Percentiles rank a stretch among this genome's conserved stretches.
Evolutionary conservation across 768 basidiomycete species (phyloP).

Genomic region (Amanita subjunquillea): DNA sequence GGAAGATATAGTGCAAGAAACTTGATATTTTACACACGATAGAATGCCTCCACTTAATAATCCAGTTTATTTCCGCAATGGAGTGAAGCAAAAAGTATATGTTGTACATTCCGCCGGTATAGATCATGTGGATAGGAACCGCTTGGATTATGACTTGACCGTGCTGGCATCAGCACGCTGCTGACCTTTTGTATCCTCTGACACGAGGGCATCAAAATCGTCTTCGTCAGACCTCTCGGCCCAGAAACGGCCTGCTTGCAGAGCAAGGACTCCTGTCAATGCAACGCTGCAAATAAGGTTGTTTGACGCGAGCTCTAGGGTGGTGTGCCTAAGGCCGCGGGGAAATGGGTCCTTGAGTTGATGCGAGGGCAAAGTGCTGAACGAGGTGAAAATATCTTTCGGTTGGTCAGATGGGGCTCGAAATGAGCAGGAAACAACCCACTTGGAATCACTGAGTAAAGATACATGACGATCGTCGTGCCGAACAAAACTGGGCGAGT

Average conservation of each 20-base stretch:
- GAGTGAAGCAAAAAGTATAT: conserved; percentile 3
- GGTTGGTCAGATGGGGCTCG: conserved; percentile 3
- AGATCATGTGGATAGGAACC: neutral
- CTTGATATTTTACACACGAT: conserved; percentile 9
- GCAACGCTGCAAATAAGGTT: conserved; percentile 84
- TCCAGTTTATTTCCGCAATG: neutral
- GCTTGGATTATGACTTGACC: conserved; percentile 15
- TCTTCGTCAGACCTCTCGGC: conserved; percentile 64
- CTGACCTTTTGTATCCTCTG: conserved; percentile 15
- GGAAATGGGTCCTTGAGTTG: conserved; percentile 52
- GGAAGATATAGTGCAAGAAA: conserved; percentile 89
- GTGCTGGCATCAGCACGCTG: conserved; percentile 20
- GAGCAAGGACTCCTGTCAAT: conserved; percentile 73
- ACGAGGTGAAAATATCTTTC: conserved; percentile 49
- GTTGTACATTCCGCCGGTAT: conserved; percentile 8
- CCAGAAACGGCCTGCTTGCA: conserved; percentile 83
- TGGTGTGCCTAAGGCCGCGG: conserved; percentile 44
- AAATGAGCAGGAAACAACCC: conserved; percentile 17
- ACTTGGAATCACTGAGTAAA: conserved; percentile 76
- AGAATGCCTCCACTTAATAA: neutral
- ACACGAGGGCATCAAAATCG: conserved; percentile 33
- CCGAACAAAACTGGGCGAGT: conserved; percentile 56
- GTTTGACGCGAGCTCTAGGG: conserved; percentile 72
- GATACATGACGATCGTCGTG: conserved; percentile 61
- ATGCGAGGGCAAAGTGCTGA: conserved; percentile 45